These are phyloP conservation scores for Pseudocercospora fijiensis DNA, from an alignment of 2,329 filamentous ascomycete species.

Conservation along the genomic window DNA sequence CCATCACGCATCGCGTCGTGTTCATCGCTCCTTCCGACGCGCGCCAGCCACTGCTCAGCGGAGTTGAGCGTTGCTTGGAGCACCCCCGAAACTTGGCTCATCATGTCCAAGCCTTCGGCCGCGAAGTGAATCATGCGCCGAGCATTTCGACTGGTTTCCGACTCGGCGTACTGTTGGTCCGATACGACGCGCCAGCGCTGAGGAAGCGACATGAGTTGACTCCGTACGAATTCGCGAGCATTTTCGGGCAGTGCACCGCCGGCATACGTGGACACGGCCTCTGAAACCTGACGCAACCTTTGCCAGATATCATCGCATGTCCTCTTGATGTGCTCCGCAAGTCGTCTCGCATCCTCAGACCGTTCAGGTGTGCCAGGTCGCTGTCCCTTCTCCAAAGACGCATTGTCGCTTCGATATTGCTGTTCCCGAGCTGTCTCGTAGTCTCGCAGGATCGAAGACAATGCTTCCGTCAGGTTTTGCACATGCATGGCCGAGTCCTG, in stretches of 20 bases:
- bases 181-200: conserved; percentile 76
- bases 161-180: conserved; percentile 33
- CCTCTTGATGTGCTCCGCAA: conserved; percentile 75
- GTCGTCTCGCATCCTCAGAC: conserved; percentile 52
- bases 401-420: conserved; percentile 52
- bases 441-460: conserved; percentile 75
- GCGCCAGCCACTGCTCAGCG: conserved; percentile 86
- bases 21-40: conserved; percentile 29
- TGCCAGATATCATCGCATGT: conserved; percentile 51
- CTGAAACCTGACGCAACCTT: conserved; percentile 72
- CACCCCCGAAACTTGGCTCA: conserved; percentile 83
- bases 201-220: conserved; percentile 80
- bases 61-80: conserved; percentile 86
- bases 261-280: conserved; percentile 83
- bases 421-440: conserved; percentile 61
- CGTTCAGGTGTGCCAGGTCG: conserved; percentile 37
- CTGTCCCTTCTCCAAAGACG: conserved; percentile 31
- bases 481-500: conserved; percentile 80
- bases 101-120: conserved; percentile 89
- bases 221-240: conserved; percentile 75
- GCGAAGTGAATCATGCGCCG: conserved; percentile 81
- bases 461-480: conserved; percentile 67
- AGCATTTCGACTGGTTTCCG: conserved; percentile 57
- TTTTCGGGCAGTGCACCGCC: conserved; percentile 91
- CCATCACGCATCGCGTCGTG: conserved; percentile 22